Evolutionary conservation across 2,329 filamentous ascomycete genomes (phyloP).

Genomic region (Penicillium sp.): DNA sequence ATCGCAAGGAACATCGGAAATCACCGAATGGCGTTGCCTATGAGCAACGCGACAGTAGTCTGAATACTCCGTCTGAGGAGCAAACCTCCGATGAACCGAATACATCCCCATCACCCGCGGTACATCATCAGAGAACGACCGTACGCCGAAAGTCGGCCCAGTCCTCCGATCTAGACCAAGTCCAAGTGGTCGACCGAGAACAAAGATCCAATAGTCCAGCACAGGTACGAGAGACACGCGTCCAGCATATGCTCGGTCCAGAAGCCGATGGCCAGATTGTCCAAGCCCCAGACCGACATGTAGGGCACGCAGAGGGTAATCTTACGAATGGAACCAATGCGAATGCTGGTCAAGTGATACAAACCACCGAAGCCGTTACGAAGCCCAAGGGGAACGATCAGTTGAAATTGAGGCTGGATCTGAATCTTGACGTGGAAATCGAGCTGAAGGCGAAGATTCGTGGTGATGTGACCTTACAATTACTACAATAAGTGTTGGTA

Average conservation of each 20-base stretch:
- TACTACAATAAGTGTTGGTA: not conserved
- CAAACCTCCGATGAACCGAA: not conserved
- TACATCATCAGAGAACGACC: not conserved
- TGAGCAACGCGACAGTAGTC: not conserved
- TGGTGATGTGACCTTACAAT: constrained; percentile 8
- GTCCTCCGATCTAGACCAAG: not conserved
- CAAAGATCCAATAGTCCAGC: not conserved
- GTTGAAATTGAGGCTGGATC: constrained; percentile 7
- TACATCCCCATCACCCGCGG: not conserved
- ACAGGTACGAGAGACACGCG: not conserved
- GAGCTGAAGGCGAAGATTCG: constrained; percentile 10
- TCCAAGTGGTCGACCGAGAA: not conserved
- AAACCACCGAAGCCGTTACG: constrained; percentile 1
- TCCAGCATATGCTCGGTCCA: not conserved
- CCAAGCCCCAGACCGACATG: not conserved
- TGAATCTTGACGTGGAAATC: constrained; percentile 10
- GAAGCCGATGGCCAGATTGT: not conserved
- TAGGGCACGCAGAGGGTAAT: not conserved
- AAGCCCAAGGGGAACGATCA: not conserved
- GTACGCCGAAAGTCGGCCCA: not conserved
- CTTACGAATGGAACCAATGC: not conserved
- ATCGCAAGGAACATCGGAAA: not conserved
- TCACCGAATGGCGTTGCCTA: not conserved
- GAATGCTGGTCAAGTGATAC: not conserved
- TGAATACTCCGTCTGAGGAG: not conserved